Conservation (phyloP, 164 flowering plant species). For the Liriodendron chinense region DNA sequence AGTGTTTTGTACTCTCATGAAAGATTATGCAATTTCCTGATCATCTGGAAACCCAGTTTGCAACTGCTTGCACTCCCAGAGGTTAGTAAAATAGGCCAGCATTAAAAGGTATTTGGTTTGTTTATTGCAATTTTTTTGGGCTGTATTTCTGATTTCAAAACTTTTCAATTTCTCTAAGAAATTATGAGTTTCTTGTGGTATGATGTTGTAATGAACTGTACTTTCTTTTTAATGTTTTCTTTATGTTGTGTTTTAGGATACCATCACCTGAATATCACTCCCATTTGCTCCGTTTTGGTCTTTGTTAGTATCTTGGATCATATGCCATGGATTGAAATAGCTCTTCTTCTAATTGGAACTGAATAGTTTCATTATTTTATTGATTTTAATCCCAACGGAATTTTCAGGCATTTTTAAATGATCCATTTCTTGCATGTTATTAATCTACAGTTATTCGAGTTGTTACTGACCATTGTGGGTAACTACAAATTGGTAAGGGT, state of each 20-base stretch:
- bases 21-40: no score
- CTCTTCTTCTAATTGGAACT: neutral
- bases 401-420: neutral
- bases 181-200: neutral
- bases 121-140: neutral
- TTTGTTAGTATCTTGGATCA: neutral
- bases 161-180: neutral
- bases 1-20: no score
- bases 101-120: neutral
- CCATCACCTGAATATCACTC: neutral
- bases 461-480: constrained; percentile 73
- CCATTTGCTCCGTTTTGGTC: neutral
- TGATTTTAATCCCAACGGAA: neutral
- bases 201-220: neutral
- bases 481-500: constrained; percentile 66
- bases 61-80: no score
- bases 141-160: neutral
- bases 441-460: constrained; percentile 73
- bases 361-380: neutral
- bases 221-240: neutral
- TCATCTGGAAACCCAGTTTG: no score
- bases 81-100: no score
- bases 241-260: neutral
- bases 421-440: constrained; percentile 3
- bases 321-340: neutral